Percentiles rank a stretch among this genome's conserved stretches.
Conservation (phyloP, 176 grass and related monocot genomes). For the barley (Hordeum vulgare) region DNA sequence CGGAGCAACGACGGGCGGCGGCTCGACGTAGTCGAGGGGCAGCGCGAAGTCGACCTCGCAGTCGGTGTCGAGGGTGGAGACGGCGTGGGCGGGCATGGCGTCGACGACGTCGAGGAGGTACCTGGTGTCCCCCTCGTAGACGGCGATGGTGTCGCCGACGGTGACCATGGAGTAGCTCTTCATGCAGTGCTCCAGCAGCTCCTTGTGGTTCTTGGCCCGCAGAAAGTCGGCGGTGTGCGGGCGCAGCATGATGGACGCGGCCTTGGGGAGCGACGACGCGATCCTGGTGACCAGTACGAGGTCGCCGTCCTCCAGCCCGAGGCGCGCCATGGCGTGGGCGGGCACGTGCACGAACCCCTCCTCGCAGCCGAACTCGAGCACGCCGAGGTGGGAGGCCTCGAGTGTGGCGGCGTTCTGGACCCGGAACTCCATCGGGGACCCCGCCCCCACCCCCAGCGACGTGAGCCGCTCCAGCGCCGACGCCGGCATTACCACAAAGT, state of each 20-base stretch:
- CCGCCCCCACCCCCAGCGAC: slow-evolving; percentile 3
- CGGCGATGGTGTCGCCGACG: slow-evolving; percentile 66
- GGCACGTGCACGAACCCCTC: slow-evolving; percentile 83
- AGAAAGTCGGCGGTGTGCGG: slow-evolving; percentile 61
- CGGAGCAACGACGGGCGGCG: background rate
- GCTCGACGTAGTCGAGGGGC: slow-evolving; percentile 51
- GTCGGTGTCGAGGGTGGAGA: slow-evolving; percentile 59
- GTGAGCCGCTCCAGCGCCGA: slow-evolving; percentile 63
- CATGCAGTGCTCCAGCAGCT: slow-evolving; percentile 44
- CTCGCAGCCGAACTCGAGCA: slow-evolving; percentile 63
- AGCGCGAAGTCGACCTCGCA: slow-evolving; percentile 65
- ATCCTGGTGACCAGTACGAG: background rate
- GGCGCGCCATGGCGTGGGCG: slow-evolving; percentile 58
- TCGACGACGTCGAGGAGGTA: slow-evolving; percentile 70
- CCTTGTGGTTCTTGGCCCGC: background rate
- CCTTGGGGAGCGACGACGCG: slow-evolving; percentile 50
- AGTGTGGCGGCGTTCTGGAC: slow-evolving; percentile 34
- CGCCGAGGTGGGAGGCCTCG: slow-evolving; percentile 44
- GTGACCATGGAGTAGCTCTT: slow-evolving; percentile 50
- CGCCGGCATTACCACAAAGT: slow-evolving; percentile 53
- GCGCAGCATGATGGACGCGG: slow-evolving; percentile 62
- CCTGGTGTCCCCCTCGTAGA: slow-evolving; percentile 37
- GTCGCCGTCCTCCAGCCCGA: background rate
- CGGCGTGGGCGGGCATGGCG: slow-evolving; percentile 43
- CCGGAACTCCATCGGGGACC: slow-evolving; percentile 59